Conservation (phyloP, 345 rosid genomes). For the Euphorbia tirucalli region DNA sequence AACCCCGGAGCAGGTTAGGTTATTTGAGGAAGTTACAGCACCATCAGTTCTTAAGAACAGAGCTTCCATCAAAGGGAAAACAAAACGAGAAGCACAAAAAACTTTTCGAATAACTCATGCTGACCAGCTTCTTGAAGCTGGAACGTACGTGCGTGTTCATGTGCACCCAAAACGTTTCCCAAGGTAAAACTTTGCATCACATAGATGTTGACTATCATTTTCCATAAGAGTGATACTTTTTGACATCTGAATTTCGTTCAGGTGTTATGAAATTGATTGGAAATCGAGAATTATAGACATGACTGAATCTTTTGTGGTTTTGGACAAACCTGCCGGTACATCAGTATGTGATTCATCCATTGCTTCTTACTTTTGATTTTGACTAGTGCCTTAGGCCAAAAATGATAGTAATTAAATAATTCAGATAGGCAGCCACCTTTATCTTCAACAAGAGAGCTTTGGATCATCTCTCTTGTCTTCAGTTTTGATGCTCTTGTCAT, state of each 20-base stretch:
- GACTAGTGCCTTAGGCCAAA: not conserved
- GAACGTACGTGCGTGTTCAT: constrained; percentile 81
- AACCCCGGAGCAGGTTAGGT: constrained; percentile 57
- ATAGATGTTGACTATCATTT: not conserved
- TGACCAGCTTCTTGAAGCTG: constrained; percentile 67
- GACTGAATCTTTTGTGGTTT: constrained; percentile 68
- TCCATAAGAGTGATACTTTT: not conserved
- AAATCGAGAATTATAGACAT: constrained; percentile 68
- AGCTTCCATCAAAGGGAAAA: constrained; percentile 75
- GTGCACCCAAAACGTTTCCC: constrained; percentile 96
- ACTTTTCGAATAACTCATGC: constrained; percentile 69
- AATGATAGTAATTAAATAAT: too few relatives aligned
- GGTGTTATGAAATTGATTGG: constrained; percentile 96
- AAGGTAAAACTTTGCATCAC: constrained; percentile 40
- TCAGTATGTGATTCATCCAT: constrained; percentile 52
- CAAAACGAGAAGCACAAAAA: constrained; percentile 84
- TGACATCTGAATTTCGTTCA: constrained; percentile 24
- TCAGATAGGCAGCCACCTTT: too few relatives aligned
- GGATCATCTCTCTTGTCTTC: not conserved
- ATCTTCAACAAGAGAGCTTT: too few relatives aligned
- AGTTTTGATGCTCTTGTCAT: not conserved
- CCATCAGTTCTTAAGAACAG: constrained; percentile 64
- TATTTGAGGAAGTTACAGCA: constrained; percentile 62
- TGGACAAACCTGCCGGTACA: constrained; percentile 96
- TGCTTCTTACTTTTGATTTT: not conserved